These are phyloP conservation scores for Xylariaceae sp. DNA, from an alignment of 2,329 filamentous ascomycete genomes.

Conservation along the genomic window DNA sequence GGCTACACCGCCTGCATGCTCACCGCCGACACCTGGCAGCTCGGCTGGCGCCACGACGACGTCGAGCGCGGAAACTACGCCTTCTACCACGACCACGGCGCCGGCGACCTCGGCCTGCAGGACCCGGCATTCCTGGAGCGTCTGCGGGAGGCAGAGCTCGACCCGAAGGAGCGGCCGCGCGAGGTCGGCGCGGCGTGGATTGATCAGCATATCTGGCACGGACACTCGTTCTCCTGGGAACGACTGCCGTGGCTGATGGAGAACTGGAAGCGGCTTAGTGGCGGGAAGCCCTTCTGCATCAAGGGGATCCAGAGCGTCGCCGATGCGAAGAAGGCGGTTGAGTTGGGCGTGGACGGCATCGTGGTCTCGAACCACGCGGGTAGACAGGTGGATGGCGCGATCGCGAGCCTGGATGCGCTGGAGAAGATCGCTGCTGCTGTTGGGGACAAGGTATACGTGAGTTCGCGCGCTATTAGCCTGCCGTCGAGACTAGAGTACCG, in stretches of 20 bases:
- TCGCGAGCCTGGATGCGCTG: slow-evolving; percentile 61
- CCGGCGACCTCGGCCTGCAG: slow-evolving; percentile 55
- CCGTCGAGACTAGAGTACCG: slow-evolving; percentile 35
- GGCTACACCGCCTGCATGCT: slow-evolving; percentile 63
- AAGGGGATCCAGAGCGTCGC: slow-evolving; percentile 65
- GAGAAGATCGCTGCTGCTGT: slow-evolving; percentile 57
- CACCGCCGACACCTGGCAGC: slow-evolving; percentile 66
- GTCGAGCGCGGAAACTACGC: slow-evolving; percentile 60
- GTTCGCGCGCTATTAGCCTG: slow-evolving; percentile 7
- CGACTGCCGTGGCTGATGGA: slow-evolving; percentile 63
- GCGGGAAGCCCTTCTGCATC: slow-evolving; percentile 60
- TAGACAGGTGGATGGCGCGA: slow-evolving; percentile 62
- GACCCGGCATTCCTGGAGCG: slow-evolving; percentile 63
- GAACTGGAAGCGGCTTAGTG: slow-evolving; percentile 60
- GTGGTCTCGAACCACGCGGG: slow-evolving; percentile 63
- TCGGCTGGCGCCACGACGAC: slow-evolving; percentile 64
- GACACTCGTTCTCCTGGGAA: slow-evolving; percentile 64
- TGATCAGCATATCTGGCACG: slow-evolving; percentile 64
- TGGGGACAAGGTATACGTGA: slow-evolving; percentile 36
- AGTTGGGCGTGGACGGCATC: slow-evolving; percentile 62
- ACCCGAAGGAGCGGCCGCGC: slow-evolving; percentile 53
- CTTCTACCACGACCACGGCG: slow-evolving; percentile 63
- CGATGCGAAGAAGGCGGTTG: slow-evolving; percentile 60
- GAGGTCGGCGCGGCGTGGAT: slow-evolving; percentile 64
- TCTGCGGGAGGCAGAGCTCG: slow-evolving; percentile 54